These are phyloP conservation scores for Lentinula lateritia DNA, from an alignment of 768 basidiomycete species.

Conservation along the genomic window DNA sequence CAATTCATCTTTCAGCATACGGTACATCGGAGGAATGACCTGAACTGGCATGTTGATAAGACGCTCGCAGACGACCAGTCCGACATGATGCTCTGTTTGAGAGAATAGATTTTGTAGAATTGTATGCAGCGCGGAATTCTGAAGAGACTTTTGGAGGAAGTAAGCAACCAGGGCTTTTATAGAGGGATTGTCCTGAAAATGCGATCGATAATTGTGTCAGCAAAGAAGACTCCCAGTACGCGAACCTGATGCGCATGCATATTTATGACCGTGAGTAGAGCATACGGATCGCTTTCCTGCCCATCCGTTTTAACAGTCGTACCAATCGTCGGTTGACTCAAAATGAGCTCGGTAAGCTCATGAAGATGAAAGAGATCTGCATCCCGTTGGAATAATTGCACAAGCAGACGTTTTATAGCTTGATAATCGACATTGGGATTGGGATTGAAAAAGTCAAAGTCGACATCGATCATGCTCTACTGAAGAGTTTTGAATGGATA, in stretches of 20 bases:
- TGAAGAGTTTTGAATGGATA: constrained; percentile 16
- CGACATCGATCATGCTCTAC: constrained; percentile 74
- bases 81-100: constrained; percentile 54
- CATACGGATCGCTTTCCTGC: constrained; percentile 85
- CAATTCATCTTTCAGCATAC: constrained; percentile 84
- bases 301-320: constrained; percentile 93
- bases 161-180: constrained; percentile 70
- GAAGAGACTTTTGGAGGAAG: constrained; percentile 52
- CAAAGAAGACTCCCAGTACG: constrained; percentile 9
- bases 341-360: constrained; percentile 74
- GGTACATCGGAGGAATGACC: constrained; percentile 87
- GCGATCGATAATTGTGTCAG: background rate
- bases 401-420: constrained; percentile 70
- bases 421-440: constrained; percentile 80
- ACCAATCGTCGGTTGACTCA: constrained; percentile 64
- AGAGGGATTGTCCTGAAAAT: constrained; percentile 59
- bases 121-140: constrained; percentile 43
- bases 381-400: constrained; percentile 70
- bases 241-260: constrained; percentile 60
- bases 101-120: constrained; percentile 51
- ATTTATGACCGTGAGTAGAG: constrained; percentile 80
- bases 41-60: constrained; percentile 96
- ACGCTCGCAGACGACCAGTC: constrained; percentile 81
- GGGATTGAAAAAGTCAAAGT: constrained; percentile 92
- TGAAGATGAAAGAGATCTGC: constrained; percentile 65